A percentile compares a stretch with the other conserved stretches of the same genome.
These are phyloP conservation scores for Oryza brachyantha DNA, from an alignment of 176 grass and related monocot species.

Conservation along the genomic window DNA sequence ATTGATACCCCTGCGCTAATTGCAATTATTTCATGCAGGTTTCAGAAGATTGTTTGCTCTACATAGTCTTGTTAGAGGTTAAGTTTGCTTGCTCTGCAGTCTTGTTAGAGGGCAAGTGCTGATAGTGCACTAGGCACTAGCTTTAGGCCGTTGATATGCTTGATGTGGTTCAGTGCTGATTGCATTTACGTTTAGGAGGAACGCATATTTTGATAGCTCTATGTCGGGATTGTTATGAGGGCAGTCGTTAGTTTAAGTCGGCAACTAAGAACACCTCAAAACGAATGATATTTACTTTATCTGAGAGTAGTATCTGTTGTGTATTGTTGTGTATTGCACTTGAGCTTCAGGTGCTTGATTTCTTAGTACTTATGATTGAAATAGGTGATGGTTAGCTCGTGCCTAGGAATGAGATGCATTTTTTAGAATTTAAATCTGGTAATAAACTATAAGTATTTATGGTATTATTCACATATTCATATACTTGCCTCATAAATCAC, in stretches of 20 bases:
- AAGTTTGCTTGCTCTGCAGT: neutral
- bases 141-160: neutral
- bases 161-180: neutral
- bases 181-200: neutral
- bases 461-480: too few relatives aligned
- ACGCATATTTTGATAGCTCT: neutral
- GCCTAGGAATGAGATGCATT: too few relatives aligned
- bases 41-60: neutral
- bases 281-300: neutral
- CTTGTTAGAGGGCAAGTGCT: neutral
- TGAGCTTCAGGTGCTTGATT: neutral
- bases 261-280: neutral
- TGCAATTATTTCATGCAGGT: neutral
- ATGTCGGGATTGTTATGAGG: neutral
- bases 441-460: too few relatives aligned
- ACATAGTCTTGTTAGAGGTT: neutral
- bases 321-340: too few relatives aligned
- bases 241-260: neutral
- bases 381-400: too few relatives aligned
- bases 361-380: neutral
- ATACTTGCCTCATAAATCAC: too few relatives aligned
- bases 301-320: neutral
- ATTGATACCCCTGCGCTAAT: neutral
- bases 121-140: neutral
- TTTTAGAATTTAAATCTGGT: too few relatives aligned